A percentile compares a stretch with the other conserved stretches of the same genome.
phyloP scores from a whole-genome alignment of 805 yeast species.

The Metschnikowia gelsemii region DNA sequence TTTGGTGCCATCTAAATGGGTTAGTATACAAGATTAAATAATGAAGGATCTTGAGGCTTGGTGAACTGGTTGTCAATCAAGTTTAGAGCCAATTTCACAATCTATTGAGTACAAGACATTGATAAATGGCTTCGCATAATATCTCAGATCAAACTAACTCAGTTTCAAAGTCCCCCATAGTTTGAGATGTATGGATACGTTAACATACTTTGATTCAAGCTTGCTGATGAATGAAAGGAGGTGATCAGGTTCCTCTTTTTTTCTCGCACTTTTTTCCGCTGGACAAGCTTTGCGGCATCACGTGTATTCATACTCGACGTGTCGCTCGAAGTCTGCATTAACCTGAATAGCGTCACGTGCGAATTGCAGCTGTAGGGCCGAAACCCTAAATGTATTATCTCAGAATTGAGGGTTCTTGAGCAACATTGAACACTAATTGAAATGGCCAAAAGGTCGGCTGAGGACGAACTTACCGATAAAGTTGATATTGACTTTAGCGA shows the following conservation, averaged over 20 bases:
- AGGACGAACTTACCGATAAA: slow-evolving; percentile 61
- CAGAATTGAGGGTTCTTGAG: background rate
- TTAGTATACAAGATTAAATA: slow-evolving; percentile 3
- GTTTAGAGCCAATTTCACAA: too few relatives aligned
- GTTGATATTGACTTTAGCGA: slow-evolving; percentile 20
- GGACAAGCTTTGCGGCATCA: slow-evolving; percentile 10
- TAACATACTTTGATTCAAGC: slow-evolving; percentile 31
- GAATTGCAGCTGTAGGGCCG: slow-evolving; percentile 14
- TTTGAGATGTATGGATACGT: background rate
- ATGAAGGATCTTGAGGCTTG: background rate
- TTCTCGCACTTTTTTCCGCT: slow-evolving; percentile 17
- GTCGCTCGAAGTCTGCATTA: too few relatives aligned
- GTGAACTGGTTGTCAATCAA: background rate
- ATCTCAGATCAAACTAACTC: too few relatives aligned
- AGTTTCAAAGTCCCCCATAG: too few relatives aligned
- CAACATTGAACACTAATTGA: background rate
- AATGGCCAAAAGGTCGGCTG: slow-evolving; percentile 72
- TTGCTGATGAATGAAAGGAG: slow-evolving; percentile 26
- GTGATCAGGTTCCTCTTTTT: slow-evolving; percentile 8
- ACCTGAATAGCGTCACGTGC: too few relatives aligned
- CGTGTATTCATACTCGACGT: slow-evolving; percentile 10
- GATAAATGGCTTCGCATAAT: too few relatives aligned
- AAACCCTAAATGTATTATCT: slow-evolving; percentile 11
- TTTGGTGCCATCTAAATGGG: slow-evolving; percentile 82
- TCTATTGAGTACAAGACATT: too few relatives aligned